Base-by-base conservation (phyloP, 805 yeast genomes). In the Ogataea pini region DNA sequence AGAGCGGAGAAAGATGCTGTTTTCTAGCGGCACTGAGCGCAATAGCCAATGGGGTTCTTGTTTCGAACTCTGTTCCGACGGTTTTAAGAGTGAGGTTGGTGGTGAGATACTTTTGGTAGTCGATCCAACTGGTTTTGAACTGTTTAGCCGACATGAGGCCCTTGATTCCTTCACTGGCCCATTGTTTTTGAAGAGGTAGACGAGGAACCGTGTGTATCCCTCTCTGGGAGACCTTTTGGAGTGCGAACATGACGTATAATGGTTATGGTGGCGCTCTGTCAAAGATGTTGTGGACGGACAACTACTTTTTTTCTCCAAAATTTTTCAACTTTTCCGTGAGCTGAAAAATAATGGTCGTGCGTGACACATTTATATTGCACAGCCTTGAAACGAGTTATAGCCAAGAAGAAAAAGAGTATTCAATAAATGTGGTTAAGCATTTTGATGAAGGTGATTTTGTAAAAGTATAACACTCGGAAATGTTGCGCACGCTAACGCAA, bases 41-140 rank as follows among this genome's bases (percentile, higher is more conserved):
- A 46, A 89, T 80, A 52, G 86, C 86, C 64, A 85, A 80, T 3
- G 96, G 92, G 16, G 77, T 71, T 63, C 86, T 80, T 7, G 86
- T 77, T 67, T 89, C 97, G 64, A 83, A 77, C 47, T 82, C 85
- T 1, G 96, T 87, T 13, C 96, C 97, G 42, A 77, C 78, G 1
- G 96, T 86, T 42, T 79, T 70, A 55, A 79, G 69, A 17, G 85
- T 76, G 55, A 87, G 70, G 47, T 81, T 79, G 56, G 82, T 75
- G 48, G 86, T 77, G 46, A 82, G 68, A 52, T 71, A 80, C 45
- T 72, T 73, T 70, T 92, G 99, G 67, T 89, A 84, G 47, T 90
- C 86, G 3, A 70, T 70, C 97, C 97, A 92, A 2, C 90, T 86
- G 3, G 77, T 68, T 49, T 83, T 70, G 69, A 83, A 88, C 28